Percentiles rank a stretch among this genome's conserved stretches.
Conservation (phyloP, 2,329 filamentous ascomycete genomes). For the Alternaria conjuncta region DNA sequence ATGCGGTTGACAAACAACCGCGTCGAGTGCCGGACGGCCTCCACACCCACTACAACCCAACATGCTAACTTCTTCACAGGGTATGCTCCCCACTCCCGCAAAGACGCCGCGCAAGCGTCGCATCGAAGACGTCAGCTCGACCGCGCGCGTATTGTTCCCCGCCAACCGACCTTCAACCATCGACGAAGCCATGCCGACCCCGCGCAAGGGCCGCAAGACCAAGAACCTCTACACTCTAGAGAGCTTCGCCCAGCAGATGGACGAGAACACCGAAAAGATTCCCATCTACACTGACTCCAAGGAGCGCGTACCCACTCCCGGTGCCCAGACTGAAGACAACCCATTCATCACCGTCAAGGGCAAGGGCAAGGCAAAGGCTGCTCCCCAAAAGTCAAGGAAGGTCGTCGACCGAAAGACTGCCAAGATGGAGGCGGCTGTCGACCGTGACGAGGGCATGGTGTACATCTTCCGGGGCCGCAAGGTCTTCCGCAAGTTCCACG, state of each 20-base stretch:
- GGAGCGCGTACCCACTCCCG: constrained; percentile 73
- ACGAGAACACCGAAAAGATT: constrained; percentile 65
- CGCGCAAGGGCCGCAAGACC: constrained; percentile 63
- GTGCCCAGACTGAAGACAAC: constrained; percentile 68
- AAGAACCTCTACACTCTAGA: constrained; percentile 56
- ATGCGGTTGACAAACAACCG: constrained; percentile 5
- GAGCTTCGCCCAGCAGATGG: constrained; percentile 55
- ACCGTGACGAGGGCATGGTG: constrained; percentile 74
- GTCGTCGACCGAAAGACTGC: constrained; percentile 62
- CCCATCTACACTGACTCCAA: constrained; percentile 80
- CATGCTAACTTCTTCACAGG: constrained; percentile 27
- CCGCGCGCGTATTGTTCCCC: constrained; percentile 63
- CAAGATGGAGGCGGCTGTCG: constrained; percentile 67
- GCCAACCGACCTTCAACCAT: constrained; percentile 69
- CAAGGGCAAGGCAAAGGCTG: constrained; percentile 54
- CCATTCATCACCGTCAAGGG: constrained; percentile 69
- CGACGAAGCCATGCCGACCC: constrained; percentile 64
- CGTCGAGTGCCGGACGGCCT: neutral
- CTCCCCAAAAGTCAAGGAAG: constrained; percentile 56
- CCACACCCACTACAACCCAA: neutral
- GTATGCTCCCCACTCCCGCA: constrained; percentile 76
- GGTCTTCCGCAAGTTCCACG: constrained; percentile 72
- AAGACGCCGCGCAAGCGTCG: constrained; percentile 75
- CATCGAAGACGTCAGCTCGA: constrained; percentile 51
- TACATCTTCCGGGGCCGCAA: constrained; percentile 83